Evolutionary conservation across 768 basidiomycete species (phyloP).

Genomic region (Steccherinum ochraceum): DNA sequence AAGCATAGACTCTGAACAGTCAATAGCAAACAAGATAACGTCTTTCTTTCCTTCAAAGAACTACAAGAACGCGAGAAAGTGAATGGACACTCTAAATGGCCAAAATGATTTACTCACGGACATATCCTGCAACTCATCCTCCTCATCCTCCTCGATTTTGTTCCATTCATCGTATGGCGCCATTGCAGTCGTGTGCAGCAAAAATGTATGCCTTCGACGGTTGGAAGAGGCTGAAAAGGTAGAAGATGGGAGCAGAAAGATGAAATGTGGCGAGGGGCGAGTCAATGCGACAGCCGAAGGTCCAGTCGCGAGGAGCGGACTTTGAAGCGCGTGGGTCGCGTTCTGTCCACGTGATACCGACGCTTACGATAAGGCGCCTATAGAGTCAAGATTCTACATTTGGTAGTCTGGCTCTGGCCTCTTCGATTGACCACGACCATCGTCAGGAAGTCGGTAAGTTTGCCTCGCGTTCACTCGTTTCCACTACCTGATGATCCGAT

Average conservation of each 20-base stretch:
- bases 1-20: slow-evolving; percentile 90
- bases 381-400: too few species aligned
- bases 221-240: too few species aligned
- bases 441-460: too few species aligned
- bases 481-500: too few species aligned
- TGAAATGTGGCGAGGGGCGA: too few species aligned
- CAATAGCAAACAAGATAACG: slow-evolving; percentile 92
- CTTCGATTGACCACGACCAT: too few species aligned
- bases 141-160: slow-evolving; percentile 71
- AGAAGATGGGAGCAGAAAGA: too few species aligned
- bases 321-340: not conserved
- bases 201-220: too few species aligned
- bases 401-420: too few species aligned
- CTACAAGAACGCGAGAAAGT: slow-evolving; percentile 28
- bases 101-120: slow-evolving; percentile 36
- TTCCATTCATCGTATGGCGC: slow-evolving; percentile 79
- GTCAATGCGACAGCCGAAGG: too few species aligned
- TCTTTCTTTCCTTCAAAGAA: slow-evolving; percentile 71
- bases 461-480: too few species aligned
- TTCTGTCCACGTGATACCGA: not conserved
- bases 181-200: slow-evolving; percentile 43
- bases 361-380: too few species aligned
- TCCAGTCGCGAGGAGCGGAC: not conserved
- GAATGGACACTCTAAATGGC: not conserved
- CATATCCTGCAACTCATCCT: slow-evolving; percentile 70